Evolutionary conservation across 2,329 filamentous ascomycete genomes (phyloP), one percentile per base, ranked within the genome.

Genomic region (Aschersonia sp.): DNA sequence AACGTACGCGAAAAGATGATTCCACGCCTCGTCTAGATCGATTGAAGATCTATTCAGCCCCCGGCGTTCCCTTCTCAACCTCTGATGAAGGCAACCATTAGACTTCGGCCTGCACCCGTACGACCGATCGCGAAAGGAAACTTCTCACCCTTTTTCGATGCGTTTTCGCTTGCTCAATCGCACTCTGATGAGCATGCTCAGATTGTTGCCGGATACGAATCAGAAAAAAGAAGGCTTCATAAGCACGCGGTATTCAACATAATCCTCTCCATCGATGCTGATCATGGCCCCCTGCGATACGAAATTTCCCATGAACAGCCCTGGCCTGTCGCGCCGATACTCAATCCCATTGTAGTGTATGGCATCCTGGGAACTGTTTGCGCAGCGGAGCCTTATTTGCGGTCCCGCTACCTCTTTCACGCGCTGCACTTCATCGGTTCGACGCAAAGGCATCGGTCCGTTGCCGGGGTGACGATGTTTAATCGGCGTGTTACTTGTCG

Each of bases 191-290:
- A n/a, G n/a, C n/a, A n/a, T n/a, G n/a, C n/a, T n/a, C n/a, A n/a
- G n/a, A n/a, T n/a, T n/a, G n/a, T n/a, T n/a, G n/a, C n/a, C n/a
- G n/a, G n/a, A n/a, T n/a, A n/a, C n/a, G n/a, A n/a, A n/a, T 57
- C 59, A 79, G 52, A 78, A 81, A 55, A 81, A 81, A 0, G 69
- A 73, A 0, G 77, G 76, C 61, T 79, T 81, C 1, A 75, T 80
- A 30, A 83, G 68, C 1, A 83, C 76, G 2, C 78, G 71, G 53
- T 82, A 82, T 58, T 82, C 79, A 33, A 83, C 77, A 51, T 78
- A 83, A 52, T 82, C 79, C 57, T 82, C 78, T 22, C 78, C 79
- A 50, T 82, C 77, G 50, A 83, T 82, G 44, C 66, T 79, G 55
- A 82, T 71, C 29, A 82, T 76, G 9, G 71, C 72, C 5, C 78